Conservation (phyloP, 2,329 filamentous ascomycete genomes). For the Botrytis cinerea region DNA sequence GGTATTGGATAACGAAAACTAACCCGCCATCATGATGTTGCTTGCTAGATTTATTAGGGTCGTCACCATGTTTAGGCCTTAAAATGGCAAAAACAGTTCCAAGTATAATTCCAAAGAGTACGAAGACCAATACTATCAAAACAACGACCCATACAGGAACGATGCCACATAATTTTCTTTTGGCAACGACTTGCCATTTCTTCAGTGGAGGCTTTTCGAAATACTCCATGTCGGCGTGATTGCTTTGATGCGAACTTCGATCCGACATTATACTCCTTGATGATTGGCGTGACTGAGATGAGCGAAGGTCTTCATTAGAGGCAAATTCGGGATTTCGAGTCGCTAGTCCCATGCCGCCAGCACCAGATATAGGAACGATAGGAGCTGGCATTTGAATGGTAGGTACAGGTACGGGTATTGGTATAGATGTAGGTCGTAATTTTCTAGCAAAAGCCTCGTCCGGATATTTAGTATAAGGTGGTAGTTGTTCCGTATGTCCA, state of each 20-base stretch:
- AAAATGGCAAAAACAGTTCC: constrained; percentile 45
- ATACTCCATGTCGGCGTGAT: constrained; percentile 49
- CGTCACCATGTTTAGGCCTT: constrained; percentile 32
- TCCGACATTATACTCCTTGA: constrained; percentile 55
- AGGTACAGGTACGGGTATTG: constrained; percentile 24
- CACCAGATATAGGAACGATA: constrained; percentile 45
- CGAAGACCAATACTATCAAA: constrained; percentile 53
- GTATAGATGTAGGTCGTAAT: constrained; percentile 38
- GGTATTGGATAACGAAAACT: constrained; percentile 24
- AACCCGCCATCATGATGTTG: constrained; percentile 29
- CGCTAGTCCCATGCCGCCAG: constrained; percentile 61
- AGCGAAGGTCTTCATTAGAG: constrained; percentile 56
- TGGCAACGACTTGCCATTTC: constrained; percentile 56
- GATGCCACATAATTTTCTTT: constrained; percentile 58
- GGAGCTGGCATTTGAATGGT: constrained; percentile 33
- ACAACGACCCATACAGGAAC: constrained; percentile 64
- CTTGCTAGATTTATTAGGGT: background rate
- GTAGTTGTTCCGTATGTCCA: constrained; percentile 86
- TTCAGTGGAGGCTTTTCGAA: constrained; percentile 53
- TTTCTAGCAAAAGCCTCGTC: constrained; percentile 68
- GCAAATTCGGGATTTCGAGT: constrained; percentile 64
- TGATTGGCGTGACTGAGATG: constrained; percentile 54
- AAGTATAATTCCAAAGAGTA: constrained; percentile 60
- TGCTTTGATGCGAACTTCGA: constrained; percentile 55
- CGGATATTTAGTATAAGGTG: constrained; percentile 88